phyloP scores from a whole-genome alignment of 106 monocot genomes.

The Agapanthus africanus region DNA sequence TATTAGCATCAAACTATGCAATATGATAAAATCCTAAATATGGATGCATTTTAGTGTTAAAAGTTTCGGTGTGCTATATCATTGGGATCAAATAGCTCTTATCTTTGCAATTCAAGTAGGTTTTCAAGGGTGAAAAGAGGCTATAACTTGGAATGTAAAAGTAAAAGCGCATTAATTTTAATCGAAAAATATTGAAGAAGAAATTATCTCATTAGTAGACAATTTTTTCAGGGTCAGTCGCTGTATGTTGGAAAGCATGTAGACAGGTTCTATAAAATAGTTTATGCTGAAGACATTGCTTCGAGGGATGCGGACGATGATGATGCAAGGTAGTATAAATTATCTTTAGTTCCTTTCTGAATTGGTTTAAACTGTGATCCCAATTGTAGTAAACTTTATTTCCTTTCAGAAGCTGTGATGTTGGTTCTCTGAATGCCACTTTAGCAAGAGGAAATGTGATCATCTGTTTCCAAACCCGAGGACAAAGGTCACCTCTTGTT shows the following conservation, averaged over 20 bases:
- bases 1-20: too few species aligned
- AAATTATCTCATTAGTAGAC: background rate
- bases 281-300: conserved; percentile 54
- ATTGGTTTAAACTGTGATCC: background rate
- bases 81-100: too few species aligned
- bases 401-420: conserved; percentile 42
- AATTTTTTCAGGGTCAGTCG: conserved; percentile 45
- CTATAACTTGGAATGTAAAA: too few species aligned
- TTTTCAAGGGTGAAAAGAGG: too few species aligned
- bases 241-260: conserved; percentile 26
- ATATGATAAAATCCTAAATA: too few species aligned
- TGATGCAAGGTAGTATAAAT: conserved; percentile 41
- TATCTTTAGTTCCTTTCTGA: background rate
- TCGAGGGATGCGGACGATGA: conserved; percentile 20
- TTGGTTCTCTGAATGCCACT: conserved; percentile 42
- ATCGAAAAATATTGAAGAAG: too few species aligned
- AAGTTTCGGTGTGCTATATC: too few species aligned
- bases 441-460: conserved; percentile 60
- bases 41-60: too few species aligned
- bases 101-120: too few species aligned
- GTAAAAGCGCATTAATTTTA: too few species aligned
- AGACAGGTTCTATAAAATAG: conserved; percentile 24
- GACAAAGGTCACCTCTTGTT: conserved; percentile 37
- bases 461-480: conserved; percentile 50
- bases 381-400: too few species aligned